These are phyloP conservation scores for Colletotrichum sp. DNA, from an alignment of 2,329 filamentous ascomycete species.

Conservation along the genomic window DNA sequence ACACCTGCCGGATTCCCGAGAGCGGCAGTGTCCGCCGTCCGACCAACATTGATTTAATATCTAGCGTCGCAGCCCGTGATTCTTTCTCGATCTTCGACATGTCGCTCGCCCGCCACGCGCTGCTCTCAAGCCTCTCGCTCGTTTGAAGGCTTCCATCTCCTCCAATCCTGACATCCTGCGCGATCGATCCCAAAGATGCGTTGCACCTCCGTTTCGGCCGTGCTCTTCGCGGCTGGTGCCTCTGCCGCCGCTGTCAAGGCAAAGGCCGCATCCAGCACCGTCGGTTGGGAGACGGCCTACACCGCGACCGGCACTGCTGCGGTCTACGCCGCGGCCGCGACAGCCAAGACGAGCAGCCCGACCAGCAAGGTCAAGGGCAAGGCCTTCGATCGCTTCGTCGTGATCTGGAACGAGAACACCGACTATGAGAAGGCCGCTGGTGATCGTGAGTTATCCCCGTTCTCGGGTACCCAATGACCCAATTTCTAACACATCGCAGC, in stretches of 20 bases:
- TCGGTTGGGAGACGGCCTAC: constrained; percentile 43
- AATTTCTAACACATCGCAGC: background rate
- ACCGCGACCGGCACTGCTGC: constrained; percentile 56
- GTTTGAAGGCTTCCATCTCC: background rate
- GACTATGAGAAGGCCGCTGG: constrained; percentile 67
- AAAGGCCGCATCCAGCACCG: background rate
- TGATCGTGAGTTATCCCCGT: constrained; percentile 44
- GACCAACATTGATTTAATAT: background rate
- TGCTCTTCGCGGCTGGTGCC: constrained; percentile 30
- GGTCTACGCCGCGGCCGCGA: constrained; percentile 63
- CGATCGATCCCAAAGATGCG: background rate
- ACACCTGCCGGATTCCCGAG: background rate
- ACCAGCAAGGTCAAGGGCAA: constrained; percentile 71
- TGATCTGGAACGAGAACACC: constrained; percentile 82
- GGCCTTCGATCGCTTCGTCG: constrained; percentile 73
- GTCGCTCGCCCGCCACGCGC: background rate
- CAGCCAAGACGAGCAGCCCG: constrained; percentile 63
- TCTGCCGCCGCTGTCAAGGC: constrained; percentile 25
- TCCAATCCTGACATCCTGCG: background rate
- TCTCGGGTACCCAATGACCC: background rate
- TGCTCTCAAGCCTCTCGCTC: background rate
- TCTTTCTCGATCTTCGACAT: background rate
- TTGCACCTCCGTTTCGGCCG: background rate
- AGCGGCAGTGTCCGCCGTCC: background rate
- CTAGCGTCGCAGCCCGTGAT: background rate